These are phyloP conservation scores for Telfairia occidentalis DNA, from an alignment of 331 rosid species.

Conservation along the genomic window DNA sequence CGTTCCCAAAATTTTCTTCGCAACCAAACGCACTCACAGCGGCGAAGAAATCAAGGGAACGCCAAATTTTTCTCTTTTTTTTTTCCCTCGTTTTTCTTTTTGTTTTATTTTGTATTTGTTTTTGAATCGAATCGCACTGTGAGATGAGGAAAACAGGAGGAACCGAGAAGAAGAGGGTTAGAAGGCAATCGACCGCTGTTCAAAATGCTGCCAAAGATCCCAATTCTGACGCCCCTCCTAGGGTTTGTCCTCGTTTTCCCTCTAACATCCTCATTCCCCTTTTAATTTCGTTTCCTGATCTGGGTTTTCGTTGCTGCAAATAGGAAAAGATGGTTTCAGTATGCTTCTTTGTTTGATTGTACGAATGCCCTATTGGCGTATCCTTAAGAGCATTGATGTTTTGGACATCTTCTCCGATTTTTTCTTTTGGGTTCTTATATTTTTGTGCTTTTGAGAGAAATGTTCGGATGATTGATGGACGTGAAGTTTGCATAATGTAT, in stretches of 20 bases:
- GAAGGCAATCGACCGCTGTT: conserved; percentile 61
- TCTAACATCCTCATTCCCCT: neutral
- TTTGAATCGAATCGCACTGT: neutral
- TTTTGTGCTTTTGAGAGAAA: neutral
- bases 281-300: conserved; percentile 3
- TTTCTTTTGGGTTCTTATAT: neutral
- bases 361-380: neutral
- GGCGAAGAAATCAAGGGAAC: conserved; percentile 10
- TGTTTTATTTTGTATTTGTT: neutral
- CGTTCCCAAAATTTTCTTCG: conserved; percentile 3
- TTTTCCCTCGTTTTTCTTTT: too few relatives aligned
- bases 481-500: neutral
- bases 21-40: neutral
- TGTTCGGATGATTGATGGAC: neutral
- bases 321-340: neutral
- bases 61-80: neutral
- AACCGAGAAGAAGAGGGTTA: conserved; percentile 83
- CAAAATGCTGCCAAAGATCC: conserved; percentile 67
- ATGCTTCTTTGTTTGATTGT: neutral
- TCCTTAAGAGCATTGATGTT: neutral
- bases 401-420: neutral
- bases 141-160: conserved; percentile 83
- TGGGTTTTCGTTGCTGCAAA: neutral
- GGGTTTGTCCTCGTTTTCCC: conserved; percentile 37
- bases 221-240: conserved; percentile 71